phyloP scores from a whole-genome alignment of 2,329 filamentous ascomycete genomes.

The Exserohilum turcica region DNA sequence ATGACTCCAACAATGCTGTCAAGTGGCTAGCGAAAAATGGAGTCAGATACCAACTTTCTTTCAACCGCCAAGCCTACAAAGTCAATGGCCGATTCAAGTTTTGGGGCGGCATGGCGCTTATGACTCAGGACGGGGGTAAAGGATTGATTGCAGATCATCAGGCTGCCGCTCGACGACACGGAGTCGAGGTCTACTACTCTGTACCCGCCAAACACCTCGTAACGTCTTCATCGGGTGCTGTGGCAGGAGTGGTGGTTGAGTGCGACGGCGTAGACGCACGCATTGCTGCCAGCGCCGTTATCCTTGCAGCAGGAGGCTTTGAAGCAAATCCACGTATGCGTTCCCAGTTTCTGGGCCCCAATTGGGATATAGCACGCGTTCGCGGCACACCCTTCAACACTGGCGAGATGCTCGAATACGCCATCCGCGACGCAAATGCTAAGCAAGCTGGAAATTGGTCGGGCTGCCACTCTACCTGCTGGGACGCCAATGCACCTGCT shows the following conservation, averaged over 20 bases:
- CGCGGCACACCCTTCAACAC: slow-evolving; percentile 69
- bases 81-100: slow-evolving; percentile 66
- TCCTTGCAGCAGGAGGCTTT: slow-evolving; percentile 67
- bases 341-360: slow-evolving; percentile 60
- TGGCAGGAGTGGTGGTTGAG: slow-evolving; percentile 43
- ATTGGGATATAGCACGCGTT: slow-evolving; percentile 67
- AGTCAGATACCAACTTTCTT: slow-evolving; percentile 64
- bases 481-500: slow-evolving; percentile 66
- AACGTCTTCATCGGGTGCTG: slow-evolving; percentile 37
- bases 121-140: slow-evolving; percentile 64
- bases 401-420: slow-evolving; percentile 62
- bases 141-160: slow-evolving; percentile 60
- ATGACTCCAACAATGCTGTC: slow-evolving; percentile 57
- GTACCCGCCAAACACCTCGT: slow-evolving; percentile 54
- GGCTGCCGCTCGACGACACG: slow-evolving; percentile 50
- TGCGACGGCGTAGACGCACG: slow-evolving; percentile 37
- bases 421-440: slow-evolving; percentile 58
- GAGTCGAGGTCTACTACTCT: slow-evolving; percentile 55
- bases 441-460: slow-evolving; percentile 64
- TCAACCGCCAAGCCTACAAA: slow-evolving; percentile 69
- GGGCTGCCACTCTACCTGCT: slow-evolving; percentile 68
- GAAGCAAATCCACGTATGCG: slow-evolving; percentile 65
- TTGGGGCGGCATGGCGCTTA: slow-evolving; percentile 69
- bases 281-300: slow-evolving; percentile 48
- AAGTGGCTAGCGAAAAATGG: slow-evolving; percentile 63